Evolutionary conservation across 345 rosid species (phyloP).

Genomic region (Bruguiera parviflora): DNA sequence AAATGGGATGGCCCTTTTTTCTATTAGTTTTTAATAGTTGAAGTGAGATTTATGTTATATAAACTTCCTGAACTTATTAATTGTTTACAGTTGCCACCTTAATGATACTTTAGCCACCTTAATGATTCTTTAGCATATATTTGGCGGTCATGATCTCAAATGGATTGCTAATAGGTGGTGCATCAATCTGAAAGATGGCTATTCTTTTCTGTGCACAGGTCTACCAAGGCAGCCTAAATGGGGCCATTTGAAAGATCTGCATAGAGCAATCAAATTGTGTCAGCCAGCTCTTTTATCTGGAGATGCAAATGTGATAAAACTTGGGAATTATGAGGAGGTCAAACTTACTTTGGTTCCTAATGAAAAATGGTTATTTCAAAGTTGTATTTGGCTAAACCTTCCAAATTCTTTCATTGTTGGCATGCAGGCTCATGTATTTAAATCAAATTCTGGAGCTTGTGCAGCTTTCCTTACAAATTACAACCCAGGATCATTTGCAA

Average conservation of each 20-base stretch:
- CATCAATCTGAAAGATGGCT: conserved; percentile 7
- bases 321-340: conserved; percentile 94
- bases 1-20: too few species aligned
- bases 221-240: conserved; percentile 91
- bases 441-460: conserved; percentile 70
- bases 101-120: neutral
- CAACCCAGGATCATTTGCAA: conserved; percentile 59
- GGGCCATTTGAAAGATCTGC: conserved; percentile 99
- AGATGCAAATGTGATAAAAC: conserved; percentile 51
- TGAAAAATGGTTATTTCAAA: neutral
- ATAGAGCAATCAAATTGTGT: conserved; percentile 82
- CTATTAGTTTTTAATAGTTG: too few species aligned
- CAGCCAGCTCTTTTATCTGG: conserved; percentile 84
- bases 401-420: neutral
- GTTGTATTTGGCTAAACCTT: neutral
- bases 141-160: neutral
- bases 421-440: conserved; percentile 86
- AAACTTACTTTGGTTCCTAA: conserved; percentile 12
- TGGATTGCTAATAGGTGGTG: conserved; percentile 2
- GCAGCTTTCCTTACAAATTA: conserved; percentile 94
- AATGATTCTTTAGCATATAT: neutral
- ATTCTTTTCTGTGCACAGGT: conserved; percentile 42
- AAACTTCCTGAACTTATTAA: neutral
- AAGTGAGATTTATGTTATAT: neutral
- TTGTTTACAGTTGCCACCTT: neutral